Evolutionary conservation across 257 asterid genomes (phyloP).

Genomic region (Cinchona pubescens): DNA sequence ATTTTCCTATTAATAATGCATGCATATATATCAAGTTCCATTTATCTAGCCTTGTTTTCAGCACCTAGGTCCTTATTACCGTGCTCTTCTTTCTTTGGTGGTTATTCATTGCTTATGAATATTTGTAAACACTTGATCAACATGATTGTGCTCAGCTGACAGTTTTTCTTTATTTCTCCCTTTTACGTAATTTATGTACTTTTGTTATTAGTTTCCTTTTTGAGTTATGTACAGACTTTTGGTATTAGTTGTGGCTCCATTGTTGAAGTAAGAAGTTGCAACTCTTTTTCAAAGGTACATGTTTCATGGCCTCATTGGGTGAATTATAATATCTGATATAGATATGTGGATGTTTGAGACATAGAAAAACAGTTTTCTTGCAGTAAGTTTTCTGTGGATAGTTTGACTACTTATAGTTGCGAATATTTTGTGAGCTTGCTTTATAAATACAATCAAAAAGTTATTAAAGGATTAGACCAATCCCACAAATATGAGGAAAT

Average conservation of each 20-base stretch:
- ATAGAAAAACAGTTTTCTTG: not conserved
- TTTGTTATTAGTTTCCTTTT: too few species aligned
- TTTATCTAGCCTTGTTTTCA: not conserved
- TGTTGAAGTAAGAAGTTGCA: not conserved
- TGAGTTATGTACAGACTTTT: not conserved
- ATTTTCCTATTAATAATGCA: not conserved
- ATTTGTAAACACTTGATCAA: not conserved
- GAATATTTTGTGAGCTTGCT: not conserved
- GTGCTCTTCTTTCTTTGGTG: not conserved
- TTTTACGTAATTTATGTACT: not conserved
- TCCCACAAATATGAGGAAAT: not conserved
- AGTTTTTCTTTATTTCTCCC: not conserved
- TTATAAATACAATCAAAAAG: not conserved
- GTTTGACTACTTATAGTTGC: not conserved
- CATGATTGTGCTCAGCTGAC: not conserved
- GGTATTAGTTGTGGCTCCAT: not conserved
- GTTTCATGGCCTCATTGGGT: not conserved
- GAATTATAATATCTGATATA: not conserved
- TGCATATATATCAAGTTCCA: not conserved
- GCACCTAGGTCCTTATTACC: not conserved
- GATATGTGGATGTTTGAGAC: not conserved
- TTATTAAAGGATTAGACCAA: not conserved
- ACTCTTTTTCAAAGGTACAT: not conserved
- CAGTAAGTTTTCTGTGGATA: too few species aligned
- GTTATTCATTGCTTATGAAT: not conserved